A percentile compares a stretch with the other conserved stretches of the same genome.
Conservation (phyloP, 139 green algal species). For the Astrephomene gubernaculifera region DNA sequence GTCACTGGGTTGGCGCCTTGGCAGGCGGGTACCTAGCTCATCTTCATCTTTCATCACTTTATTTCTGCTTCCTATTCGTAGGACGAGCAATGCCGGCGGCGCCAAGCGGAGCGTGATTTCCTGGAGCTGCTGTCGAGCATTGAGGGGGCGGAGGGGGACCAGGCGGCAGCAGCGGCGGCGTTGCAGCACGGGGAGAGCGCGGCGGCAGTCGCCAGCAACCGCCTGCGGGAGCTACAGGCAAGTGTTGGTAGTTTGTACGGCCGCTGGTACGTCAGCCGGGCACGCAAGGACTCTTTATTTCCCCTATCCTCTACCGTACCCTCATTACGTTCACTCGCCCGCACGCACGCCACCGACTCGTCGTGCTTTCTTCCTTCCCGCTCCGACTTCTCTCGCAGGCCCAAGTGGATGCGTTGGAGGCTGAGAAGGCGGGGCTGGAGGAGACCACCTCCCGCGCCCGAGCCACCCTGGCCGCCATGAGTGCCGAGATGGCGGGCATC, state of each 20-base stretch:
- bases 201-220: slow-evolving; percentile 3
- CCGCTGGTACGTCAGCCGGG: too few relatives aligned
- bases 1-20: too few relatives aligned
- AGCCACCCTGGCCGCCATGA: slow-evolving; percentile 50
- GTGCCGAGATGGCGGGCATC: slow-evolving; percentile 40
- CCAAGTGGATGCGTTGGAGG: slow-evolving; percentile 47
- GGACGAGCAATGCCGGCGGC: slow-evolving; percentile 56
- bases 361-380: too few relatives aligned
- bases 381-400: slow-evolving; percentile 35
- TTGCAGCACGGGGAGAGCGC: slow-evolving; percentile 5
- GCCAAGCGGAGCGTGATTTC: slow-evolving; percentile 63
- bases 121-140: slow-evolving; percentile 62
- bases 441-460: slow-evolving; percentile 43
- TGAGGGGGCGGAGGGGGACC: slow-evolving; percentile 25
- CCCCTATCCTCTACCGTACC: too few relatives aligned
- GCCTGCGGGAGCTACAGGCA: slow-evolving; percentile 52
- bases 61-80: not conserved
- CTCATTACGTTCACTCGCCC: too few relatives aligned
- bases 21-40: too few relatives aligned
- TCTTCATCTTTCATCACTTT: too few relatives aligned
- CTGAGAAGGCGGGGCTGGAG: slow-evolving; percentile 55
- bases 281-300: too few relatives aligned
- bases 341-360: too few relatives aligned
- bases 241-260: too few relatives aligned
- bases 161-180: not conserved